Conservation (phyloP, 2,329 filamentous ascomycete genomes). For the Hypoxylon sp. region DNA sequence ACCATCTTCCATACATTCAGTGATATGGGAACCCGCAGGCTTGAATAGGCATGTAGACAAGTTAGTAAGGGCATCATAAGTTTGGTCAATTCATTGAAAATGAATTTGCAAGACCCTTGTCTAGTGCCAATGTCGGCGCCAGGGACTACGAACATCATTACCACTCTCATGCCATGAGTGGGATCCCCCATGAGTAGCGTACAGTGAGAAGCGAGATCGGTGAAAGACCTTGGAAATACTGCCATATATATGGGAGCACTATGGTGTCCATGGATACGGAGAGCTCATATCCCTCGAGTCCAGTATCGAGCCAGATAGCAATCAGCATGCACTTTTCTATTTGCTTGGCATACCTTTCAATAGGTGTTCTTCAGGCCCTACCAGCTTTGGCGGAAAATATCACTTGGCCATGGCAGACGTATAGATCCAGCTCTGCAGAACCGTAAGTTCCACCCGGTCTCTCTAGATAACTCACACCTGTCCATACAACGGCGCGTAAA, state of each 20-base stretch:
- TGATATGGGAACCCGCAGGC: too few species aligned
- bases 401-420: constrained; percentile 45
- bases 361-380: constrained; percentile 14
- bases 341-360: not conserved
- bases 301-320: not conserved
- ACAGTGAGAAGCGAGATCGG: constrained; percentile 23
- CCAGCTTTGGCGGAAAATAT: constrained; percentile 28
- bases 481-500: too few species aligned
- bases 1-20: not conserved
- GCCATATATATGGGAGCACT: constrained; percentile 5
- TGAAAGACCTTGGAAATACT: not conserved
- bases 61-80: not conserved
- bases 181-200: not conserved
- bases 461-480: not conserved
- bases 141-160: not conserved
- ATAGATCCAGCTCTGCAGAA: constrained; percentile 37
- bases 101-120: constrained; percentile 1
- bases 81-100: not conserved
- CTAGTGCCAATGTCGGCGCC: constrained; percentile 6
- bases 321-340: constrained; percentile 22
- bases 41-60: too few species aligned
- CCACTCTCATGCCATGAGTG: not conserved
- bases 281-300: not conserved
- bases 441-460: constrained; percentile 30
- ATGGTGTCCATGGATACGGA: not conserved